phyloP scores from a whole-genome alignment of 208 protist species.

The Trypanosoma melophagium region DNA sequence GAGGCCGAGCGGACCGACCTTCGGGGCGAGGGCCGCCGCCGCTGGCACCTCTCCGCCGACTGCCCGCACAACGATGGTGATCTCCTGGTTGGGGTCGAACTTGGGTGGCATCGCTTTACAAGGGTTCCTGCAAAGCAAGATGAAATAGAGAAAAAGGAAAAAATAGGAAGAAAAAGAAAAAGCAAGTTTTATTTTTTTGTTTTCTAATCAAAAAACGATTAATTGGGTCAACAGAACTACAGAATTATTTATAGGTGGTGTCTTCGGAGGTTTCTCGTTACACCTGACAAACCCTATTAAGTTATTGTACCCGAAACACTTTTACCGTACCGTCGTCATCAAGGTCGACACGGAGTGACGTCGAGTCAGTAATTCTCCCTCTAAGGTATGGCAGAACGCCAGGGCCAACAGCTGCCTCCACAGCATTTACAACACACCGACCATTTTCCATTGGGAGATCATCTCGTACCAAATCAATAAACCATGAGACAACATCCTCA shows the following conservation, averaged over 20 bases:
- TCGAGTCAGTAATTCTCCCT: background rate
- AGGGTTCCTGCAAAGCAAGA: constrained; percentile 5
- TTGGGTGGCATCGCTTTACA: constrained; percentile 82
- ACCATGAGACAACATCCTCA: constrained; percentile 24
- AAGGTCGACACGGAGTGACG: constrained; percentile 17
- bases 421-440: constrained; percentile 27
- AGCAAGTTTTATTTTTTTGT: constrained; percentile 13
- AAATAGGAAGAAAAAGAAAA: constrained; percentile 17
- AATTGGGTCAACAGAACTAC: background rate
- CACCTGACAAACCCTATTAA: background rate
- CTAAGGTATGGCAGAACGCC: constrained; percentile 11
- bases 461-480: constrained; percentile 27
- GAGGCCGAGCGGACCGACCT: constrained; percentile 99
- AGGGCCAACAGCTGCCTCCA: constrained; percentile 13
- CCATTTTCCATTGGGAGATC: constrained; percentile 32
- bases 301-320: constrained; percentile 4
- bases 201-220: constrained; percentile 10
- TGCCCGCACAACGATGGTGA: constrained; percentile 95
- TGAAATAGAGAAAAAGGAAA: constrained; percentile 8
- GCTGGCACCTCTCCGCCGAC: constrained; percentile 98
- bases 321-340: constrained; percentile 20
- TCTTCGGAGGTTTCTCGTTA: no score
- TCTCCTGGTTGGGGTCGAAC: constrained; percentile 97
- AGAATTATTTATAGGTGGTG: background rate
- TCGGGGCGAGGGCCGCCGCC: constrained; percentile 97